Base-by-base conservation (phyloP, 352 stramenopile species). In the Globisporangium megalacanthum region DNA sequence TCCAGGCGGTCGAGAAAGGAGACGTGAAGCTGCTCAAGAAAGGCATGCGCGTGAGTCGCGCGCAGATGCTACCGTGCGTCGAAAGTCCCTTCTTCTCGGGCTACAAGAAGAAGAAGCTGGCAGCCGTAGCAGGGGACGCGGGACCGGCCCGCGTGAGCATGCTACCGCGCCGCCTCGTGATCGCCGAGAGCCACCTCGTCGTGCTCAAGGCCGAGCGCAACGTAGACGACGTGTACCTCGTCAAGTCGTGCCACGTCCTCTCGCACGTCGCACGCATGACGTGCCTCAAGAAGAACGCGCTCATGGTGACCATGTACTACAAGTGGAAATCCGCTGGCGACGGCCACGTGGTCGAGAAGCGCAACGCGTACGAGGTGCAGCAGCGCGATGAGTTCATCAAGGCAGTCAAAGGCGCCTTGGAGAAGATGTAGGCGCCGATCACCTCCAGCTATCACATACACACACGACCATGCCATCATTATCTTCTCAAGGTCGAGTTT, bases 301-400 rank as follows among this genome's bases (percentile, higher is more conserved):
- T 93, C 44, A 89, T 93, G 83, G 83, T 95, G 6, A 92, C 73
- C 14, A 69, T 95, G 49, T 93, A 95, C 69, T 91, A 92, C 83
- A 92, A 84, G 70, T 92, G 74, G 72, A 81, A 86, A 56, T 54
- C 64, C 4, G 51, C 60, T 0, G 13, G 42, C 15, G 57, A 69
- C 31, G 66, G 67, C 29, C 59, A 82, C 9, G 58, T 80, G n/a
- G 10, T 75, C 15, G 80, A 91, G 58, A 74, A 75, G 45, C 73
- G 77, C 36, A 94, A 94, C 49, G 68, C 75, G 35, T 92, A 94
- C 73, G 83, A 94, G 56, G 72, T 94, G 56, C 81, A 95, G 61
- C 81, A 95, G 65, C 83, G 85, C 49, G 83, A 93, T 54, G 80
- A 88, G 52, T 93, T 94, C 54, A 92, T 94, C 69, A 88, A 88